Percentiles rank a stretch among this genome's conserved stretches.
Evolutionary conservation across 805 yeast genomes (phyloP).

Genomic region (Ascoidea asiatica): DNA sequence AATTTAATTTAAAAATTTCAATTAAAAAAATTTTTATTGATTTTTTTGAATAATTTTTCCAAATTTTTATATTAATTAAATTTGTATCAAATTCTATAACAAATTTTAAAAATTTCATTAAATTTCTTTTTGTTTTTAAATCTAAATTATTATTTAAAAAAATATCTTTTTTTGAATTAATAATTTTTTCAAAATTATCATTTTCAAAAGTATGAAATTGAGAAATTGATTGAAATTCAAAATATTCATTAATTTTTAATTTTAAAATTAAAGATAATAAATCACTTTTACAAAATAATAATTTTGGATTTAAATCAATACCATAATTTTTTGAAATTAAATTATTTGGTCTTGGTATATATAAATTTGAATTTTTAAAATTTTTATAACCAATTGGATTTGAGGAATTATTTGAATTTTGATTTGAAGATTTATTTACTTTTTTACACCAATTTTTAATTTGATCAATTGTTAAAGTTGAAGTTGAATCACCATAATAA

Average conservation of each 20-base stretch:
- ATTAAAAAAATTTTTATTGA: slow-evolving; percentile 48
- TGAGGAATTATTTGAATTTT: slow-evolving; percentile 16
- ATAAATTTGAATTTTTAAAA: slow-evolving; percentile 61
- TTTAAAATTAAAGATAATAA: slow-evolving; percentile 64
- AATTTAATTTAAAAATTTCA: slow-evolving; percentile 55
- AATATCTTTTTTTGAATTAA: slow-evolving; percentile 83
- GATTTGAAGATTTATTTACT: slow-evolving; percentile 33
- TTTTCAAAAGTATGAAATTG: slow-evolving; percentile 91
- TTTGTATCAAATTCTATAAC: slow-evolving; percentile 52
- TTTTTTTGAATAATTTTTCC: slow-evolving; percentile 40
- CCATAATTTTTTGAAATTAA: slow-evolving; percentile 67
- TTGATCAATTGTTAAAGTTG: slow-evolving; percentile 81
- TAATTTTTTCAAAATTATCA: slow-evolving; percentile 76
- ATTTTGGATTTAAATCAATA: slow-evolving; percentile 75
- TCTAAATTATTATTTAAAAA: slow-evolving; percentile 78
- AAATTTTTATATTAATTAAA: slow-evolving; percentile 15
- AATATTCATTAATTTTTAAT: slow-evolving; percentile 78
- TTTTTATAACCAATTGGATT: slow-evolving; percentile 17
- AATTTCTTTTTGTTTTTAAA: slow-evolving; percentile 60
- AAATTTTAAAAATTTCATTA: slow-evolving; percentile 88
- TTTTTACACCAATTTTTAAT: slow-evolving; percentile 68
- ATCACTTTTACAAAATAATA: slow-evolving; percentile 86
- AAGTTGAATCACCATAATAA: slow-evolving; percentile 80
- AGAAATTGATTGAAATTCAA: slow-evolving; percentile 82
- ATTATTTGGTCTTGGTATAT: slow-evolving; percentile 53